Base-by-base conservation (phyloP, 169 alveolate genomes). In the Cryptosporidium parvum region DNA sequence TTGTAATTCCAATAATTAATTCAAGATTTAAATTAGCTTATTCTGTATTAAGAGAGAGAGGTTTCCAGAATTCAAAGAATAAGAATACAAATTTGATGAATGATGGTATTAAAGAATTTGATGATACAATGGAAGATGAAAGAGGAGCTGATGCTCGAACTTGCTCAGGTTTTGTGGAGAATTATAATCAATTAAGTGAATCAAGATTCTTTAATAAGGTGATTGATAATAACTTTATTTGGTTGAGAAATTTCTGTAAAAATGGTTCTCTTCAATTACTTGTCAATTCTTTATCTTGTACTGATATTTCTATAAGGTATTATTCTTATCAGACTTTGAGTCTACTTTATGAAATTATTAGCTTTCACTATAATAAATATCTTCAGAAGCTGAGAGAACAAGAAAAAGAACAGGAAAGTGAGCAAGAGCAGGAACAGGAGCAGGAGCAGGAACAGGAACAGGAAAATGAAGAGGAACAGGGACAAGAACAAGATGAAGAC, bases 31-130 rank as follows among this genome's bases (percentile, higher is more conserved):
- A 65, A 23, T 39, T 80, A 18, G 89, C 89, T 53, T 80, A 80
- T 44, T 80, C 89, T 14, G 61, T 80, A 59, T 2, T 80, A 10
- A 80, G 89, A 80, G 89, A 80, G 44, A 80, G 89, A 26, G 75
- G 65, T 23, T 62, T 80, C 14, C 59, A 62, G 4, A 80, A 80
- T 37, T 80, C 89, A 21, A 65, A 62, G n/a, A 65, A 80, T 4
- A 80, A 65, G 37, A 29, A 39, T 12, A 21, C 3, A 14, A 9
- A 9, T 42, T 6, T 42, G 48, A 42, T 42, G 48, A 42, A 9
- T 1, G 35, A 39, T 42, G 18, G 2, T 18, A 18, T 6, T 14
- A 5, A 26, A n/a, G 56, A 35, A 18, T 12, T n/a, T 21, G 12
- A 23, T 31, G 26, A 16, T 31, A 2, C 0, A 31, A 31, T 2